phyloP scores from a whole-genome alignment of 306 rosid genomes.

The Luffa acutangula region DNA sequence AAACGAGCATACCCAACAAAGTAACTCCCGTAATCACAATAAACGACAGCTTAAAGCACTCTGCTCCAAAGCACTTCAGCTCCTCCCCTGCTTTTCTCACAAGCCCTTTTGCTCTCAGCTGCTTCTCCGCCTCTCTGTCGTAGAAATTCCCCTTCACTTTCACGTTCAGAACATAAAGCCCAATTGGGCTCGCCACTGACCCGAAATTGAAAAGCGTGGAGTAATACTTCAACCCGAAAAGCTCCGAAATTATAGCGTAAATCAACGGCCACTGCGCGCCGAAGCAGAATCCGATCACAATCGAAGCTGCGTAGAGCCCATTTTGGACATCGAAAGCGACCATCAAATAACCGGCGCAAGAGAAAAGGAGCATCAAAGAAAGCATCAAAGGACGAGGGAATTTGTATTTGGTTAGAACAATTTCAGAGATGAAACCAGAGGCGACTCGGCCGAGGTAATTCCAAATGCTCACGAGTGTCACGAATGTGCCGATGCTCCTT shows the following conservation, averaged over 20 bases:
- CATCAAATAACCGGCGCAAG: slow-evolving; percentile 22
- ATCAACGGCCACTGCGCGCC: slow-evolving; percentile 20
- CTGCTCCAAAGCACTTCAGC: slow-evolving; percentile 14
- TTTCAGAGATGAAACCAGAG: slow-evolving; percentile 15
- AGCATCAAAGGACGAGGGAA: slow-evolving; percentile 24
- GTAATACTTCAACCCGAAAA: slow-evolving; percentile 22
- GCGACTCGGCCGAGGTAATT: slow-evolving; percentile 16
- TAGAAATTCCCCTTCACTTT: slow-evolving; percentile 16
- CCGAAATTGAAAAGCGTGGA: slow-evolving; percentile 19
- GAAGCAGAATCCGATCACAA: slow-evolving; percentile 20
- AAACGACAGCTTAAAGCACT: slow-evolving; percentile 26
- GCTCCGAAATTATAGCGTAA: slow-evolving; percentile 15
- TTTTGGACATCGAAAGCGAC: slow-evolving; percentile 21
- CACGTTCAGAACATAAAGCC: slow-evolving; percentile 23
- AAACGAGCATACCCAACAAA: slow-evolving; percentile 35
- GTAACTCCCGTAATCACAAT: slow-evolving; percentile 24
- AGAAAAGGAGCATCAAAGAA: slow-evolving; percentile 15
- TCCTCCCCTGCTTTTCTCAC: slow-evolving; percentile 3
- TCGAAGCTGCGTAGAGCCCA: slow-evolving; percentile 18
- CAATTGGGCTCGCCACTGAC: slow-evolving; percentile 18
- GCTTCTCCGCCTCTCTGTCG: slow-evolving; percentile 20
- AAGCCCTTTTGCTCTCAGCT: slow-evolving; percentile 7
- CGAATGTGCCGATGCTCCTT: slow-evolving; percentile 15
- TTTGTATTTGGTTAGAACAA: slow-evolving; percentile 19
- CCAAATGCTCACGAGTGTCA: slow-evolving; percentile 16